A percentile compares a stretch with the other conserved stretches of the same genome.
Conservation (phyloP, 805 yeast species). For the Metschnikowia lunata region DNA sequence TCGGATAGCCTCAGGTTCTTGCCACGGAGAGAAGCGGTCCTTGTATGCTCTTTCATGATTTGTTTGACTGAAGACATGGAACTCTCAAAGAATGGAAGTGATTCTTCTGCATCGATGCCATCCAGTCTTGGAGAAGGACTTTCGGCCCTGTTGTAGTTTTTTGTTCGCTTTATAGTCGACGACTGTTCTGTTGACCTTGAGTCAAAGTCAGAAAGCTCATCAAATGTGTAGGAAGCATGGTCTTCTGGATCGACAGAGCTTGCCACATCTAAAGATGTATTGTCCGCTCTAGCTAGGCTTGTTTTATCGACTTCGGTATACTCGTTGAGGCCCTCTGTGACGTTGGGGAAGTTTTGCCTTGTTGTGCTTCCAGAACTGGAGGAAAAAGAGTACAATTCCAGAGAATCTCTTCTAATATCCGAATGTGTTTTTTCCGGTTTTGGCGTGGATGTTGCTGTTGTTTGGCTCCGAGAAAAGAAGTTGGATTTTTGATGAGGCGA, state of each 20-base stretch:
- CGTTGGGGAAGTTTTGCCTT: slow-evolving; percentile 10
- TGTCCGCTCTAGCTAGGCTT: neutral
- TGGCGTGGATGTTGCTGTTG: slow-evolving; percentile 40
- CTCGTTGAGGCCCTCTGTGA: slow-evolving; percentile 5
- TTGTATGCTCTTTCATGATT: slow-evolving; percentile 1
- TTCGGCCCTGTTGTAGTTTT: neutral
- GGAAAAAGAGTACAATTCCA: slow-evolving; percentile 20
- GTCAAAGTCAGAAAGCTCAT: slow-evolving; percentile 21
- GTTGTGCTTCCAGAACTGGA: slow-evolving; percentile 32
- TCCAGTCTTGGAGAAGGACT: slow-evolving; percentile 8
- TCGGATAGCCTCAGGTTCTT: neutral
- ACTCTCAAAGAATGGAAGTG: slow-evolving; percentile 8
- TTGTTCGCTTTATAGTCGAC: neutral
- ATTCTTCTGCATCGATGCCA: neutral
- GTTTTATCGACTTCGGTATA: slow-evolving; percentile 14
- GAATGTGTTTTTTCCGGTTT: slow-evolving; percentile 21
- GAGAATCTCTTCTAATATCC: neutral
- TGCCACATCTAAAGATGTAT: neutral
- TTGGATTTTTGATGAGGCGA: slow-evolving; percentile 6
- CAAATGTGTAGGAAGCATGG: slow-evolving; percentile 28
- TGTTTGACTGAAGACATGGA: slow-evolving; percentile 14
- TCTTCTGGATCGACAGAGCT: neutral
- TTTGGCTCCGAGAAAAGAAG: slow-evolving; percentile 7
- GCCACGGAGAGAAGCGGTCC: neutral
- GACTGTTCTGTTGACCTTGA: slow-evolving; percentile 5